A percentile compares a stretch with the other conserved stretches of the same genome.
Evolutionary conservation across 1,139 yeast genomes (phyloP).

Genomic region (Blastobotrys ciferrii): DNA sequence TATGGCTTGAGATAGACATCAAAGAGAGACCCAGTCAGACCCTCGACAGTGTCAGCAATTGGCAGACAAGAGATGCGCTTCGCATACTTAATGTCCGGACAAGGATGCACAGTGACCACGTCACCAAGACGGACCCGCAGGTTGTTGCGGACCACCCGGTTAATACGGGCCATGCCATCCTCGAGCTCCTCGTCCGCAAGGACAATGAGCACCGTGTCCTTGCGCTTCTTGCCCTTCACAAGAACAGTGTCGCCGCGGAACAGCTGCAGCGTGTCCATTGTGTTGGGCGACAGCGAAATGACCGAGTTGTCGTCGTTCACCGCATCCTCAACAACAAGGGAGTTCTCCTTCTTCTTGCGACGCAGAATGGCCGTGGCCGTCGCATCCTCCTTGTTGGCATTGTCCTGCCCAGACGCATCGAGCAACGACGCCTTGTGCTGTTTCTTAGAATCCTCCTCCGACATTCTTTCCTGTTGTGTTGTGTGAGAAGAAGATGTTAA

Average conservation of each 20-base stretch:
- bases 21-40: slow-evolving; percentile 94
- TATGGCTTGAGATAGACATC: slow-evolving; percentile 97
- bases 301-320: slow-evolving; percentile 96
- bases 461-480: neutral
- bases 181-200: slow-evolving; percentile 96
- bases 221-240: slow-evolving; percentile 97
- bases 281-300: slow-evolving; percentile 88
- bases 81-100: slow-evolving; percentile 96
- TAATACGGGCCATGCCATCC: slow-evolving; percentile 91
- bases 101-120: slow-evolving; percentile 84
- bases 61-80: slow-evolving; percentile 89
- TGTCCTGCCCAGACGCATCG: slow-evolving; percentile 56
- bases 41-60: slow-evolving; percentile 97
- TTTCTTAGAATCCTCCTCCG: slow-evolving; percentile 17
- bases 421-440: slow-evolving; percentile 33
- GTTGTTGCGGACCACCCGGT: slow-evolving; percentile 94
- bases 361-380: slow-evolving; percentile 97
- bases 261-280: slow-evolving; percentile 91
- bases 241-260: slow-evolving; percentile 98
- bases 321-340: slow-evolving; percentile 94
- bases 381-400: slow-evolving; percentile 60
- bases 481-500: neutral
- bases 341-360: slow-evolving; percentile 96
- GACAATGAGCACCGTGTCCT: slow-evolving; percentile 95
- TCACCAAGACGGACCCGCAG: slow-evolving; percentile 93